These are phyloP conservation scores for Mortierella alpina DNA, from an alignment of 192 early-diverging fungal species.

Conservation along the genomic window DNA sequence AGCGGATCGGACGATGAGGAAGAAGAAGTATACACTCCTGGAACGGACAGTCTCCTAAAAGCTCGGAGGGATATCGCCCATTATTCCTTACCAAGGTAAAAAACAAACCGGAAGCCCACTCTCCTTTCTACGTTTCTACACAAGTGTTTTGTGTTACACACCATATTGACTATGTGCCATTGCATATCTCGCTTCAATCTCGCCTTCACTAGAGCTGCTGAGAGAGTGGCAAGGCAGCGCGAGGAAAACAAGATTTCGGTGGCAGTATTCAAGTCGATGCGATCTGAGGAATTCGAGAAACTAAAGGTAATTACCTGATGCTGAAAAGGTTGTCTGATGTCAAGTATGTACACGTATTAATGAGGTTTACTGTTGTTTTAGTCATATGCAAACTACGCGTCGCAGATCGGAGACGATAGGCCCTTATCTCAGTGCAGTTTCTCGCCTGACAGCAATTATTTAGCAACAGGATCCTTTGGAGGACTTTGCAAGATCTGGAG, in stretches of 20 bases:
- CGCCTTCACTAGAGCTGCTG: conserved; percentile 63
- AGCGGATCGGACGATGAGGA: conserved; percentile 53
- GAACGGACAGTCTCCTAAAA: conserved; percentile 73
- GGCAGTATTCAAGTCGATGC: conserved; percentile 72
- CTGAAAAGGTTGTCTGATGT: too few species aligned
- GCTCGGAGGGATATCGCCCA: conserved; percentile 76
- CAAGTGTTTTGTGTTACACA: too few species aligned
- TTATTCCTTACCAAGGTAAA: conserved; percentile 77
- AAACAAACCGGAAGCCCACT: not conserved
- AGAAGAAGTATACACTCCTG: conserved; percentile 89
- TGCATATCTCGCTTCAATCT: not conserved
- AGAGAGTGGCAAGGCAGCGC: conserved; percentile 71
- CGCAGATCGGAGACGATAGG: conserved; percentile 91
- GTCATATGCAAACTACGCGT: conserved; percentile 75
- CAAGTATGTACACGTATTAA: not conserved
- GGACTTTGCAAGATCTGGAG: conserved; percentile 91
- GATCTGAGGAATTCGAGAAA: conserved; percentile 77
- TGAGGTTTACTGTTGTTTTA: conserved; percentile 9
- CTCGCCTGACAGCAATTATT: conserved; percentile 78
- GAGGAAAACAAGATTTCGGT: conserved; percentile 75
- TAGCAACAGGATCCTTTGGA: conserved; percentile 88
- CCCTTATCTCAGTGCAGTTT: conserved; percentile 84
- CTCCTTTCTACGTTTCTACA: not conserved
- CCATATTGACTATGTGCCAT: not conserved
- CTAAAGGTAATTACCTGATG: conserved; percentile 64